These are phyloP conservation scores for Balamuthia mandrillaris DNA, from an alignment of 208 protist species.

Conservation along the genomic window DNA sequence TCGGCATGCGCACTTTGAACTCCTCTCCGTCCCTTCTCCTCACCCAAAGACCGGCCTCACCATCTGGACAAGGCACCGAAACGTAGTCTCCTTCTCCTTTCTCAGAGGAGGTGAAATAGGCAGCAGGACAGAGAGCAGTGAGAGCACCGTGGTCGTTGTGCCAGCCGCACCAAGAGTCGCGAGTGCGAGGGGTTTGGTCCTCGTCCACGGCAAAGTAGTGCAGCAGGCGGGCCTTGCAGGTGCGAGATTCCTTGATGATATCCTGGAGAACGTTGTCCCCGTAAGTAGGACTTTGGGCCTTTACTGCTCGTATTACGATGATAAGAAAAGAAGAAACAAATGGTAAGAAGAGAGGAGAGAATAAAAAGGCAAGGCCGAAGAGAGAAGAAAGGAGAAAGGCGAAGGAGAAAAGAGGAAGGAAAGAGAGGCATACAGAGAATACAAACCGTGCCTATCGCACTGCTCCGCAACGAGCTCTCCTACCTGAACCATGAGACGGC, in stretches of 20 bases:
- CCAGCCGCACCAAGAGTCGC: constrained; percentile 65
- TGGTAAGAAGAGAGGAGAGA: too few relatives aligned
- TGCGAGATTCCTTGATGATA: constrained; percentile 40
- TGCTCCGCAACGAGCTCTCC: constrained; percentile 54
- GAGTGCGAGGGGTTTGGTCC: constrained; percentile 15
- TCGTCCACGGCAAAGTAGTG: constrained; percentile 65
- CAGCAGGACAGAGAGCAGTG: constrained; percentile 63
- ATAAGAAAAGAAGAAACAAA: too few relatives aligned
- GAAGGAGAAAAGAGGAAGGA: too few relatives aligned
- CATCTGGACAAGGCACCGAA: constrained; percentile 45
- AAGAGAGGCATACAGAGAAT: too few relatives aligned
- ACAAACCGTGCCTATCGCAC: constrained; percentile 62
- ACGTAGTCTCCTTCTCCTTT: background rate
- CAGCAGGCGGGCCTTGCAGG: constrained; percentile 60
- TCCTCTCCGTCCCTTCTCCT: constrained; percentile 43
- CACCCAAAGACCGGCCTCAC: constrained; percentile 59
- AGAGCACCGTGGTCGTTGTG: constrained; percentile 70
- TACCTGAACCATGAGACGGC: constrained; percentile 61
- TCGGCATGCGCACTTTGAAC: constrained; percentile 49
- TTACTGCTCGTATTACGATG: too few relatives aligned
- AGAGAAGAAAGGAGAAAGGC: background rate
- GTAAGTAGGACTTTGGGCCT: constrained; percentile 25
- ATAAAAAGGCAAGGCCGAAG: background rate
- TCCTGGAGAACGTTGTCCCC: constrained; percentile 18
- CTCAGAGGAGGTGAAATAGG: constrained; percentile 54